Percentiles rank a stretch among this genome's conserved stretches.
Evolutionary conservation across 306 rosid species (phyloP).

Genomic region (Cicer cuneatum): DNA sequence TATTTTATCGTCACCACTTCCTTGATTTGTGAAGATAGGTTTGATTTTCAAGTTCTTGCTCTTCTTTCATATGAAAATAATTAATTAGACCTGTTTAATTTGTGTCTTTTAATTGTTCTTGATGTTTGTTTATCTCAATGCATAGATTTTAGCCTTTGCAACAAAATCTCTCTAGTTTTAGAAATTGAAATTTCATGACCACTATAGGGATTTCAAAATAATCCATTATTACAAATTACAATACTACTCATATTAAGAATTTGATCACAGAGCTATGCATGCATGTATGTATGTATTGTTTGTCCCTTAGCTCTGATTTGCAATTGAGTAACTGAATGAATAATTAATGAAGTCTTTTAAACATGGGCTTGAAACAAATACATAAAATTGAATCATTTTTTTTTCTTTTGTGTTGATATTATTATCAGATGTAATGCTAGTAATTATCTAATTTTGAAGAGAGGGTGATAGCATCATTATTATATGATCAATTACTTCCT

Average conservation of each 20-base stretch:
- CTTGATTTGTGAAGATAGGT: no score
- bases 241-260: no score
- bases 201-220: not conserved
- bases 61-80: no score
- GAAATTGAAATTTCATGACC: not conserved
- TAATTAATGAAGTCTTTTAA: not conserved
- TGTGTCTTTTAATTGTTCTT: no score
- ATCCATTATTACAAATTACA: not conserved
- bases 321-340: not conserved
- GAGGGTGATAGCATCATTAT: slow-evolving; percentile 4
- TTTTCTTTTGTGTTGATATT: slow-evolving; percentile 40
- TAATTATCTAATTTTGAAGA: not conserved
- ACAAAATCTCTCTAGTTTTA: not conserved
- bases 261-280: not conserved
- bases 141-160: no score
- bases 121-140: no score
- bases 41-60: no score
- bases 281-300: no score
- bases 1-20: no score
- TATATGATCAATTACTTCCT: slow-evolving; percentile 51
- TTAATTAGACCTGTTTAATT: no score
- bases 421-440: slow-evolving; percentile 34
- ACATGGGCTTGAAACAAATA: slow-evolving; percentile 66
- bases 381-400: slow-evolving; percentile 58
- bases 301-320: not conserved